A percentile compares a stretch with the other conserved stretches of the same genome.
phyloP scores from a whole-genome alignment of 306 rosid species.

The Prunus persica region DNA sequence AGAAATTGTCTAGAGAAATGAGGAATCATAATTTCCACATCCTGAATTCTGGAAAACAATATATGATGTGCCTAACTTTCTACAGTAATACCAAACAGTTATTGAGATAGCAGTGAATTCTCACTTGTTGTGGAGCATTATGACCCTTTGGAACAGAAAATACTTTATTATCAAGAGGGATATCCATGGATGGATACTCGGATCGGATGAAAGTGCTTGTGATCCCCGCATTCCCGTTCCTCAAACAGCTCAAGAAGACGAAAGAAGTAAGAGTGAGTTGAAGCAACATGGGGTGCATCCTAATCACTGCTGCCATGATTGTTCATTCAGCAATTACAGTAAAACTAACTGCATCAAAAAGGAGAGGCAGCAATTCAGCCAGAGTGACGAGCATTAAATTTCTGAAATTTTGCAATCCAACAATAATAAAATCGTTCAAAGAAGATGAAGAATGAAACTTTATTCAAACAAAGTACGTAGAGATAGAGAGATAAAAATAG shows the following conservation, averaged over 20 bases:
- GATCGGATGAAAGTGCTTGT: slow-evolving; percentile 78
- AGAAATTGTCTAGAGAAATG: background rate
- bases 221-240: slow-evolving; percentile 58
- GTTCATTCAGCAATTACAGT: slow-evolving; percentile 27
- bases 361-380: background rate
- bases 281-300: slow-evolving; percentile 40
- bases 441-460: background rate
- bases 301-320: slow-evolving; percentile 23
- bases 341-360: slow-evolving; percentile 33
- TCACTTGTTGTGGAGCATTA: slow-evolving; percentile 94
- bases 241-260: slow-evolving; percentile 40
- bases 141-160: slow-evolving; percentile 68
- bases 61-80: background rate
- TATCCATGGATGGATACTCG: slow-evolving; percentile 69
- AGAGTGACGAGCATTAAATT: background rate
- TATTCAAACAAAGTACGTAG: background rate
- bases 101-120: background rate
- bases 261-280: slow-evolving; percentile 40
- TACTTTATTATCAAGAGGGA: slow-evolving; percentile 62
- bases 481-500: background rate
- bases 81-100: background rate
- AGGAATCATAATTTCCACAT: background rate
- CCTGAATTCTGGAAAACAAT: background rate
- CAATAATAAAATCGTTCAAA: background rate
- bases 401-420: background rate